These are phyloP conservation scores for Hericium rajendrae DNA, from an alignment of 768 basidiomycete genomes.

Conservation along the genomic window DNA sequence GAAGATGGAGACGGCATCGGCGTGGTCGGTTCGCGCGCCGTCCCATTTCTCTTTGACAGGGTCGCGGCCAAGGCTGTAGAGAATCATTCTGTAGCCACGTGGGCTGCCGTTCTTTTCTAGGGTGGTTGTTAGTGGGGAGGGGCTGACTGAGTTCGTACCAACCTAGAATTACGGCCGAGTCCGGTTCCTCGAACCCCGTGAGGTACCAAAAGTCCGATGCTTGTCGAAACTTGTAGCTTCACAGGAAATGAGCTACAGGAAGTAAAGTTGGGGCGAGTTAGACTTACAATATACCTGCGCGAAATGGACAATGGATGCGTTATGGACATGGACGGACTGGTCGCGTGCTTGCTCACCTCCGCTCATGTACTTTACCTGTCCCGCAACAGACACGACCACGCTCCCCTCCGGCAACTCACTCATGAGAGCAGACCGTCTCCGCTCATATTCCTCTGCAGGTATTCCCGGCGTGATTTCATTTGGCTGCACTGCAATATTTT, in stretches of 20 bases:
- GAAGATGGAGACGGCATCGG: slow-evolving; percentile 59
- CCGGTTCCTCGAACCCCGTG: slow-evolving; percentile 91
- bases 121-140: slow-evolving; percentile 1
- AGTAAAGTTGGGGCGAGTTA: not conserved
- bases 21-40: slow-evolving; percentile 68
- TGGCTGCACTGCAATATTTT: slow-evolving; percentile 13
- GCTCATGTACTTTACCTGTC: slow-evolving; percentile 33
- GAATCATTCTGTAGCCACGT: slow-evolving; percentile 76
- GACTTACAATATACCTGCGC: slow-evolving; percentile 12
- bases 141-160: not conserved
- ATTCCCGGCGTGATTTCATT: slow-evolving; percentile 38
- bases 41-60: slow-evolving; percentile 83
- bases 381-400: slow-evolving; percentile 36
- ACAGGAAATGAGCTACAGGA: not conserved
- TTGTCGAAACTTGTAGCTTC: slow-evolving; percentile 92
- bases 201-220: slow-evolving; percentile 92
- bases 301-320: not conserved
- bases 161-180: slow-evolving; percentile 72
- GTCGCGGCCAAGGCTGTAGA: slow-evolving; percentile 76
- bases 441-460: slow-evolving; percentile 31
- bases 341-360: slow-evolving; percentile 12
- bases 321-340: not conserved
- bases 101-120: slow-evolving; percentile 62
- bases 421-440: slow-evolving; percentile 31
- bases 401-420: slow-evolving; percentile 29